Evolutionary conservation across 2,329 filamentous ascomycete species (phyloP).

Genomic region (Aquanectria penicillioides): DNA sequence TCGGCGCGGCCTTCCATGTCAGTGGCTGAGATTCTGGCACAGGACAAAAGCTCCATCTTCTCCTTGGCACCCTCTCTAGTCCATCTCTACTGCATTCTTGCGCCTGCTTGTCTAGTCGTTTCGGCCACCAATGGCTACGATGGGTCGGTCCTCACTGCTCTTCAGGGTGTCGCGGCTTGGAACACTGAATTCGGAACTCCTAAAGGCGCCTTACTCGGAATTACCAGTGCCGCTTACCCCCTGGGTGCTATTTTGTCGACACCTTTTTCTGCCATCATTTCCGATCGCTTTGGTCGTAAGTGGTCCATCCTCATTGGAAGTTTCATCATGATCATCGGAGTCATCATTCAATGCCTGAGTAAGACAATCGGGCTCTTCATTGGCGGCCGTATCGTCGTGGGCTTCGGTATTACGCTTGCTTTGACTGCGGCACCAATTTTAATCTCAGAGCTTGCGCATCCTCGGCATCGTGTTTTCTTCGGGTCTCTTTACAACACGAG

Average conservation of each 20-base stretch:
- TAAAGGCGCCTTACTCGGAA: constrained; percentile 41
- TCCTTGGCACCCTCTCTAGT: constrained; percentile 17
- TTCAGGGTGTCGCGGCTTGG: constrained; percentile 53
- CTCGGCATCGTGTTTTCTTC: constrained; percentile 24
- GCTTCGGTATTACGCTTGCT: constrained; percentile 62
- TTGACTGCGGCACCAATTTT: constrained; percentile 61
- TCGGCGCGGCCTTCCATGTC: constrained; percentile 6
- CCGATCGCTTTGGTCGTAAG: constrained; percentile 42
- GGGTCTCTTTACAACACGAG: constrained; percentile 24
- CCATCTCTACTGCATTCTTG: constrained; percentile 24
- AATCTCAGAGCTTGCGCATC: constrained; percentile 29
- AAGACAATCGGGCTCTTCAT: constrained; percentile 57
- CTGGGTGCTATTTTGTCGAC: constrained; percentile 54
- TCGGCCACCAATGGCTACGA: constrained; percentile 58
- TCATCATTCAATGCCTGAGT: constrained; percentile 23
- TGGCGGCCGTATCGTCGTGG: constrained; percentile 60
- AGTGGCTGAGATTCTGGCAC: constrained; percentile 24
- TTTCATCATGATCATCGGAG: constrained; percentile 27
- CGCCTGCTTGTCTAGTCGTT: constrained; percentile 28
- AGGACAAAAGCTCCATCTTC: constrained; percentile 20
- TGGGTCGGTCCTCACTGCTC: constrained; percentile 58
- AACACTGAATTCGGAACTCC: constrained; percentile 49
- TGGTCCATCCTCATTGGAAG: constrained; percentile 41
- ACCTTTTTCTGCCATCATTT: constrained; percentile 40
- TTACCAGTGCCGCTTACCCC: constrained; percentile 54